Evolutionary conservation across 2,329 filamentous ascomycete species (phyloP).

Genomic region (Clonostachys byssicola): DNA sequence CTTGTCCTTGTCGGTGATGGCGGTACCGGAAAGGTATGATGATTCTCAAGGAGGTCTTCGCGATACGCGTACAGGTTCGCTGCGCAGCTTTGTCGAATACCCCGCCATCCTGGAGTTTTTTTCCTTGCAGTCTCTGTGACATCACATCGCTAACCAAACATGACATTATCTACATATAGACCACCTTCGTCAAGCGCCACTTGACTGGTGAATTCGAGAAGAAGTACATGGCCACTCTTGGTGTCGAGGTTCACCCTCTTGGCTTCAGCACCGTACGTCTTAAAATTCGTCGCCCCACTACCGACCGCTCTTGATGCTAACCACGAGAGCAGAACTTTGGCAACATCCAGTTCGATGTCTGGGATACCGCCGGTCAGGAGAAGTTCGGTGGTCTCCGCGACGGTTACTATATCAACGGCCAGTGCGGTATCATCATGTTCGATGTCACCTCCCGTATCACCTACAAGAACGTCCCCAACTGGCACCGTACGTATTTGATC

Average conservation of each 20-base stretch:
- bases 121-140: background rate
- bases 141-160: constrained; percentile 1
- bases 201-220: constrained; percentile 99
- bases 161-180: constrained; percentile 48
- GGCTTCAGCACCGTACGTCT: constrained; percentile 91
- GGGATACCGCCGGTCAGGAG: constrained; percentile 98
- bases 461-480: constrained; percentile 99
- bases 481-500: constrained; percentile 77
- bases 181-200: constrained; percentile 99
- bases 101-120: constrained; percentile 1
- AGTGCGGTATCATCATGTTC: constrained; percentile 99
- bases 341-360: constrained; percentile 97
- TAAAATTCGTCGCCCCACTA: constrained; percentile 12
- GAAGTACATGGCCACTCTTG: constrained; percentile 99
- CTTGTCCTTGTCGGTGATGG: constrained; percentile 99
- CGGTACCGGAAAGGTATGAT: constrained; percentile 90
- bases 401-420: constrained; percentile 99
- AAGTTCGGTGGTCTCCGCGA: constrained; percentile 99
- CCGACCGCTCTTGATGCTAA: background rate
- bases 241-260: constrained; percentile 98
- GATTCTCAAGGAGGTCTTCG: background rate
- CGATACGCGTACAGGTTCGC: background rate
- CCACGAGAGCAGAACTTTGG: constrained; percentile 72
- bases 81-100: background rate
- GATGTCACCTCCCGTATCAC: constrained; percentile 99